phyloP scores from a whole-genome alignment of 2,329 filamentous ascomycete species.

The Exophiala lecanii-corni region DNA sequence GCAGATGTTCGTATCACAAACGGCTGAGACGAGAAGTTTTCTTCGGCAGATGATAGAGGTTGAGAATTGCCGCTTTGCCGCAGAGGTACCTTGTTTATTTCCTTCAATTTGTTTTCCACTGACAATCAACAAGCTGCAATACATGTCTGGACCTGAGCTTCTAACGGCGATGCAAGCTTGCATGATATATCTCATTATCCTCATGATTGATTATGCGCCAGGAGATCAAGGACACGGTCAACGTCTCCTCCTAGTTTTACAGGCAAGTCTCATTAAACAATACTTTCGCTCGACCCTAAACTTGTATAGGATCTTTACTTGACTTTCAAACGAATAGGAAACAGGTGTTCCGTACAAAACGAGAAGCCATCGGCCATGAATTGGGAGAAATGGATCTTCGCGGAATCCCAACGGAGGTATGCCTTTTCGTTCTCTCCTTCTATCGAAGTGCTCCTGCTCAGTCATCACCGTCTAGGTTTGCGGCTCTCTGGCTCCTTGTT shows the following conservation, averaged over 20 bases:
- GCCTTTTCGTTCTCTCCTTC: background rate
- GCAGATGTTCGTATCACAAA: slow-evolving; percentile 24
- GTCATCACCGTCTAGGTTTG: too few relatives aligned
- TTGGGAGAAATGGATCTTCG: slow-evolving; percentile 28
- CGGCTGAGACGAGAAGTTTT: slow-evolving; percentile 18
- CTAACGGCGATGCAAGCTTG: slow-evolving; percentile 20
- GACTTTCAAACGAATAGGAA: background rate
- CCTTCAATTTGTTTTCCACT: too few relatives aligned
- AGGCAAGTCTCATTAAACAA: background rate
- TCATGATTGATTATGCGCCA: slow-evolving; percentile 12
- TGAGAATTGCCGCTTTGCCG: slow-evolving; percentile 9
- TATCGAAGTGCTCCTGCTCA: too few relatives aligned
- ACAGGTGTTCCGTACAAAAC: background rate
- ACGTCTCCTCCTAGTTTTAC: slow-evolving; percentile 7
- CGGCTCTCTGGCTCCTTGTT: slow-evolving; percentile 13
- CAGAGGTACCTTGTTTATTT: background rate
- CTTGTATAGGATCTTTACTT: background rate
- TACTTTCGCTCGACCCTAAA: background rate
- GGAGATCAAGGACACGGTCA: slow-evolving; percentile 4
- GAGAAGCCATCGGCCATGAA: background rate
- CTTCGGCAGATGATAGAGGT: slow-evolving; percentile 21
- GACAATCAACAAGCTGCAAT: background rate
- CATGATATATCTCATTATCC: slow-evolving; percentile 24
- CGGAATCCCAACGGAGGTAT: slow-evolving; percentile 24
- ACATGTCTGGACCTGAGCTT: slow-evolving; percentile 8